Evolutionary conservation across 202 grass and related monocot species (phyloP).

Genomic region (Cymbopogon flexuosus): DNA sequence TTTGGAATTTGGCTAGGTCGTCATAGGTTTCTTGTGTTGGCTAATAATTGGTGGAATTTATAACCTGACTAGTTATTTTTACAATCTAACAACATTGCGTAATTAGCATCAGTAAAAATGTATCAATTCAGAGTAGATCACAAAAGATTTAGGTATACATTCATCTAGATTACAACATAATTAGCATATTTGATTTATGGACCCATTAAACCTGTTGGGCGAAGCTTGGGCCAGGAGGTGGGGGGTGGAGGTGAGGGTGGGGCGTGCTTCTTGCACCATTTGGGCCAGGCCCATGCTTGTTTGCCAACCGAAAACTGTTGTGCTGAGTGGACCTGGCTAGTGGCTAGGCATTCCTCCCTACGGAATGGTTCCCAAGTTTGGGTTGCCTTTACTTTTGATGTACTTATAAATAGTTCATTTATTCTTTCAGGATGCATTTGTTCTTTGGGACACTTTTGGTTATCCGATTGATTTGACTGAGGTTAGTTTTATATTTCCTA

Average conservation of each 20-base stretch:
- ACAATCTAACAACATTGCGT: neutral
- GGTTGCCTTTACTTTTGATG: constrained; percentile 3
- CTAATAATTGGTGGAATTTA: neutral
- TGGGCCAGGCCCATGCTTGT: neutral
- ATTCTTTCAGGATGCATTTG: constrained; percentile 74
- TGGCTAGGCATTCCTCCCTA: neutral
- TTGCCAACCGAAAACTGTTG: neutral
- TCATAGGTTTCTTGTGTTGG: neutral
- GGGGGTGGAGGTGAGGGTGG: no score
- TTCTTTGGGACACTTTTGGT: constrained; percentile 94
- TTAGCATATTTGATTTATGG: neutral
- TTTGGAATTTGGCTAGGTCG: neutral
- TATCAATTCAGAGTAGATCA: neutral
- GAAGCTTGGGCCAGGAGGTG: no score
- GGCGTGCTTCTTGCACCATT: neutral
- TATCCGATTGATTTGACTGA: constrained; percentile 97
- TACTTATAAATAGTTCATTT: neutral
- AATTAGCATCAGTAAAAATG: neutral
- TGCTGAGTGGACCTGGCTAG: neutral
- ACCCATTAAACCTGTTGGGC: neutral
- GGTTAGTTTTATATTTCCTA: constrained; percentile 44
- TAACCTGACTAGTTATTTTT: neutral
- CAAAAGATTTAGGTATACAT: neutral
- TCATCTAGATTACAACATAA: neutral
- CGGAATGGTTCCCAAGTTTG: neutral